Evolutionary conservation across 768 basidiomycete genomes (phyloP).

Genomic region (Chiua virens): DNA sequence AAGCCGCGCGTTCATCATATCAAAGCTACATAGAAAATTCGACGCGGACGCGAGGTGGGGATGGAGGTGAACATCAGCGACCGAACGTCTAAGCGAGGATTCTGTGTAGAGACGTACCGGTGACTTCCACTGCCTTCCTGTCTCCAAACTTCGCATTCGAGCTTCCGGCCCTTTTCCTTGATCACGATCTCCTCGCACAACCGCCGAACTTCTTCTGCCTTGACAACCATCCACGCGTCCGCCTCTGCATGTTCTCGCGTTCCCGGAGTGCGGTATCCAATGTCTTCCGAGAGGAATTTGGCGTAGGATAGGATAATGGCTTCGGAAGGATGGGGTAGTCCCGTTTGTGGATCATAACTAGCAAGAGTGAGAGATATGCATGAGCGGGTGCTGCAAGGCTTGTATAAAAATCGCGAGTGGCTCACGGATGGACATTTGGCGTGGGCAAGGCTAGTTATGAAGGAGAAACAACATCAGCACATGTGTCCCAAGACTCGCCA

Average conservation of each 20-base stretch:
- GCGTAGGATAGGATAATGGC: conserved; percentile 61
- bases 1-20: conserved; percentile 83
- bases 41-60: background rate
- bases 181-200: conserved; percentile 59
- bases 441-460: conserved; percentile 50
- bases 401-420: background rate
- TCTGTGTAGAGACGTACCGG: conserved; percentile 56
- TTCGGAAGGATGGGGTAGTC: conserved; percentile 72
- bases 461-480: conserved; percentile 3
- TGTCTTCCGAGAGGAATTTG: conserved; percentile 75
- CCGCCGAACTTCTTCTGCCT: conserved; percentile 58
- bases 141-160: conserved; percentile 92
- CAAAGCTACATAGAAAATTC: conserved; percentile 58
- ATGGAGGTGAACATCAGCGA: too few relatives aligned
- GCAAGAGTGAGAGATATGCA: background rate
- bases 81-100: too few relatives aligned
- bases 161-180: conserved; percentile 44
- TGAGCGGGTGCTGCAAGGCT: background rate
- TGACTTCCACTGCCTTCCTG: conserved; percentile 89
- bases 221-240: conserved; percentile 77
- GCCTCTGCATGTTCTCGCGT: conserved; percentile 84
- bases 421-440: conserved; percentile 56
- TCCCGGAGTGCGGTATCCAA: conserved; percentile 90
- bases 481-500: background rate
- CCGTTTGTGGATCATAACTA: conserved; percentile 50